Percentiles rank a stretch among this genome's conserved stretches.
phyloP scores from a whole-genome alignment of 495 filamentous ascomycete species.

The Glonium stellatum region DNA sequence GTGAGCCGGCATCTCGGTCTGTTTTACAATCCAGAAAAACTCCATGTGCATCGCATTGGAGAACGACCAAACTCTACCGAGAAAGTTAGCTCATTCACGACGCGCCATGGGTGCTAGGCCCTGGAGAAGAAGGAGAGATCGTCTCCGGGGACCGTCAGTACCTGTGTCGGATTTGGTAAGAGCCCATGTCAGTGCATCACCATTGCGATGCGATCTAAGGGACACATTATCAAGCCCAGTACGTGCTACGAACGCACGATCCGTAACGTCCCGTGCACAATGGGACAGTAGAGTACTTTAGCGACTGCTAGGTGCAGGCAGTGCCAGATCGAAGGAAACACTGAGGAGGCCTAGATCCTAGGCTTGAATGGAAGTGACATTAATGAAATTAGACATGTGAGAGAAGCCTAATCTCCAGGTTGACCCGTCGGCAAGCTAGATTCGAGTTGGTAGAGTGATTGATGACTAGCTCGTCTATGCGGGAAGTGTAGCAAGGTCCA shows the following conservation, averaged over 20 bases:
- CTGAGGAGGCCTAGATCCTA: neutral
- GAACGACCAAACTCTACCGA: no score
- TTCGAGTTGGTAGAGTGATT: neutral
- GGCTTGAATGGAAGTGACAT: neutral
- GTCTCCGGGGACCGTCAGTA: neutral
- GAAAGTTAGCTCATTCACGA: no score
- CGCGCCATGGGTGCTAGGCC: neutral
- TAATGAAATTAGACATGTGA: neutral
- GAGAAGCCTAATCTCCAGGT: neutral
- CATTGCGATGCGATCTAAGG: no score
- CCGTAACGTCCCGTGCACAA: no score
- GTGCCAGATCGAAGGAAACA: neutral
- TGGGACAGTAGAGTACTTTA: neutral
- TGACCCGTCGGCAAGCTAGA: neutral
- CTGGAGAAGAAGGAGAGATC: neutral
- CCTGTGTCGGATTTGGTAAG: no score
- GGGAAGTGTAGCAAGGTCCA: neutral
- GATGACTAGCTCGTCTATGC: neutral
- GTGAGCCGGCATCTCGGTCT: no score
- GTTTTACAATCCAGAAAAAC: neutral
- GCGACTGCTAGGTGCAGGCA: neutral
- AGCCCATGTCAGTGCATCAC: no score
- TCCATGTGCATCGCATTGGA: neutral
- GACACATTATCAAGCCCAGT: no score
- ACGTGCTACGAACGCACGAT: no score